Percentiles rank a stretch among this genome's conserved stretches.
These are phyloP conservation scores for Colletotrichum cereale DNA, from an alignment of 2,329 filamentous ascomycete genomes.

Conservation along the genomic window DNA sequence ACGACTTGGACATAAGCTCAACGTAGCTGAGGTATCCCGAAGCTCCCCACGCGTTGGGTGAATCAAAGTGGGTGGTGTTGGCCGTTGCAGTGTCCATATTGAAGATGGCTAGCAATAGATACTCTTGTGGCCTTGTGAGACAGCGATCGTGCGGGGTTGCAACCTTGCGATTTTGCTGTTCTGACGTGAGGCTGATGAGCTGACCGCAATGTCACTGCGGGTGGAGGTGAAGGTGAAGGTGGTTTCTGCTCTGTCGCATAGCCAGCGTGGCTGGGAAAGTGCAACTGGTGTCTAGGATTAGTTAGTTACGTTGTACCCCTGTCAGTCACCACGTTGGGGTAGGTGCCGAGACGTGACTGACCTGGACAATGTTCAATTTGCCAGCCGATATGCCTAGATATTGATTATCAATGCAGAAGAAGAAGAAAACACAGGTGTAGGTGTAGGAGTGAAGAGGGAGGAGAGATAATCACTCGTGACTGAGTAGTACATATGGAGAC, in stretches of 20 bases:
- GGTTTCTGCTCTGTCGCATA: background rate
- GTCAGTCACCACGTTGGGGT: background rate
- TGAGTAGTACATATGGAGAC: too few species aligned
- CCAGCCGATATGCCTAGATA: background rate
- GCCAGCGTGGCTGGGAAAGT: background rate
- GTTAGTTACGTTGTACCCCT: background rate
- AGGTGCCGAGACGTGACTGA: background rate
- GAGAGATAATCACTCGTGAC: background rate
- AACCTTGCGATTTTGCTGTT: background rate
- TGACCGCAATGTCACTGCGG: background rate
- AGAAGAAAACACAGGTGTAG: background rate
- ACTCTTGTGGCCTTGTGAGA: background rate
- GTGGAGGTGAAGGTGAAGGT: too few species aligned
- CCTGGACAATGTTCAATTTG: background rate
- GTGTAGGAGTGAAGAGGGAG: background rate
- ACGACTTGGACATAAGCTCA: background rate
- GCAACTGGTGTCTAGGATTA: background rate
- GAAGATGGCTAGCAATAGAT: background rate
- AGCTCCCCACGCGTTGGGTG: background rate
- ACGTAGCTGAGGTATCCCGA: background rate
- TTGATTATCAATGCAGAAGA: background rate
- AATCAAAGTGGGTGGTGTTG: constrained; percentile 5
- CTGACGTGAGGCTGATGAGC: background rate
- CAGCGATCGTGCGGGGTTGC: background rate
- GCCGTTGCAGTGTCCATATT: constrained; percentile 19